These are phyloP conservation scores for Pichia sp. DNA, from an alignment of 1,139 yeast species.

Conservation along the genomic window DNA sequence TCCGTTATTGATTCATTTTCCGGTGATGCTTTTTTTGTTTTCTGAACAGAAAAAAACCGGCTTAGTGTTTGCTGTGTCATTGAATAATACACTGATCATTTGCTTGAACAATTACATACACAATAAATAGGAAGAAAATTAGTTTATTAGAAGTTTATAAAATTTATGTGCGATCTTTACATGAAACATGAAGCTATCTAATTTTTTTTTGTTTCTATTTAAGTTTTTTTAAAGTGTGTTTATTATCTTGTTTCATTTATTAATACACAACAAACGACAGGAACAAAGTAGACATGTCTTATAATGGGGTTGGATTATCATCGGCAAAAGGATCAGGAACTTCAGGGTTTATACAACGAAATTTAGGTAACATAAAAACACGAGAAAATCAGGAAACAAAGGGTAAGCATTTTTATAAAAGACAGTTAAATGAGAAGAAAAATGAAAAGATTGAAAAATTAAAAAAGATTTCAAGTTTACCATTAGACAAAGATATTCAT, in stretches of 20 bases:
- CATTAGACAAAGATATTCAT: constrained; percentile 33
- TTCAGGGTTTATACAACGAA: constrained; percentile 61
- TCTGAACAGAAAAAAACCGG: constrained; percentile 18
- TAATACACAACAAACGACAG: no score
- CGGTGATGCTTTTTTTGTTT: background rate
- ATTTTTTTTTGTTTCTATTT: no score
- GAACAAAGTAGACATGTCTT: constrained; percentile 40
- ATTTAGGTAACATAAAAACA: constrained; percentile 31
- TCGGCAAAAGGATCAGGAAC: constrained; percentile 71
- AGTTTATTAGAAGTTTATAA: background rate
- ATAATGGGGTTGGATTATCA: constrained; percentile 60
- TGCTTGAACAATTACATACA: background rate
- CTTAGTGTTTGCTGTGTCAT: constrained; percentile 13
- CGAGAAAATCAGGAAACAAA: constrained; percentile 24
- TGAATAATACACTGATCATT: background rate
- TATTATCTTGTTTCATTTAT: no score
- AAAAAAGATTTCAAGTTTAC: constrained; percentile 20
- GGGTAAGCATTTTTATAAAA: constrained; percentile 33
- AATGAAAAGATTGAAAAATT: constrained; percentile 22
- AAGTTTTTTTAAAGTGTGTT: no score
- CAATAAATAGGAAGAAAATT: background rate
- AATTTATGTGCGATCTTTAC: no score
- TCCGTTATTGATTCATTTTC: background rate
- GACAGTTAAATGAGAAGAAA: constrained; percentile 26
- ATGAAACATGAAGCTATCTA: background rate